Base-by-base conservation (phyloP, 2,329 filamentous ascomycete genomes). In the Fusarium metavorans region DNA sequence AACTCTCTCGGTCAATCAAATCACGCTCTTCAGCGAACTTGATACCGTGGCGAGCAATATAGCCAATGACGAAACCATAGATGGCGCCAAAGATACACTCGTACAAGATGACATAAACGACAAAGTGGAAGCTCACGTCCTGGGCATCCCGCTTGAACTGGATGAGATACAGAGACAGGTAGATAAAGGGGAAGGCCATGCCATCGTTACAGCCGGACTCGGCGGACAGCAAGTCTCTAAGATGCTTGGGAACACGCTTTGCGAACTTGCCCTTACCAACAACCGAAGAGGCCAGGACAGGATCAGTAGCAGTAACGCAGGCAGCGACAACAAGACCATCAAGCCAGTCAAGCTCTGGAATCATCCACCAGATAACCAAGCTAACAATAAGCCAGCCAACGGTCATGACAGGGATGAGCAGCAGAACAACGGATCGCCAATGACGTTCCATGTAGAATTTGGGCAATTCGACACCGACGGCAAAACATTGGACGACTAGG, bases 231-330 rank as follows among this genome's bases (percentile, higher is more conserved):
- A 99, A 82, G 84, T 99, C 97, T 88, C 97, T 91, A 85, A 99
- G 86, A 91, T 99, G 97, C 87, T 98, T 98, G 25, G 97, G 97
- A 6, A 99, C 95, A 73, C 97, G 92, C 85, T 98, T 98, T 39
- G 97, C 96, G 80, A 99, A 99, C 84, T 99, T 99, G 79, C 97
- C 97, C 86, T 98, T 99, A 82, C 97, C 97, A 62, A 99, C 97
- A 64, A 99, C 97, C 18, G 97, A 99, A 16, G 97, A 98, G 32
- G 97, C 97, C 80, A 99, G 86, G 76, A 99, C 97, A 65, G 97
- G 97, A 84, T 99, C 97, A 6, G 97, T 99, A 56, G 97, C 97
- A 4, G 97, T 99, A 64, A 99, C 95, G 81, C 97, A 99, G 68
- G 97, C 97, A 20, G 97, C 93, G 73, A 95, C 89, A 37, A 93